Base-by-base conservation (phyloP, 352 stramenopile species). In the Globisporangium parvum region DNA sequence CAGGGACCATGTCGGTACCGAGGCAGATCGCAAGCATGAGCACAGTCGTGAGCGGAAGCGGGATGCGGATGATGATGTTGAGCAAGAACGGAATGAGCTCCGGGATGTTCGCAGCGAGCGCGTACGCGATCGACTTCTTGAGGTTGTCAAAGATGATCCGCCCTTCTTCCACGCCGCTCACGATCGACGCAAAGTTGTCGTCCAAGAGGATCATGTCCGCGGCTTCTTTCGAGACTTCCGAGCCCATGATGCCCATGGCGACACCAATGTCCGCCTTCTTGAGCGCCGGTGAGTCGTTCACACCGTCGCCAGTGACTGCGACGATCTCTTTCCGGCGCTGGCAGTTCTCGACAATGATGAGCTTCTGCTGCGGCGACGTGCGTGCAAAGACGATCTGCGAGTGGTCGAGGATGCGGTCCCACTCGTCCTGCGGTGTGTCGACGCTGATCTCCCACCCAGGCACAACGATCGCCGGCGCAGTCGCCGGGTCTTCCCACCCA, bases 121-220 rank as follows among this genome's bases (percentile, higher is more conserved):
- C 92, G 67, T 98, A 98, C 31, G 73, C 79, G 59, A 98, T 95
- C 24, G 77, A 95, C 59, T 97, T 97, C 66, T 98, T 97, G 35
- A 98, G 68, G 70, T 98, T 98, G 68, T 94, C 85, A 63, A 98
- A 98, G 55, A 98, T 97, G 44, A 96, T 77, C 28, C 96, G 86
- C 10, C 96, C 96, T 75, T 98, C 88, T 55, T 96, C 82, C 8
- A 99, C 91, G 57, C 93, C 96, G 35, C 66, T 76, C 49, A 98
- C 91, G 61, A 99, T 98, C 11, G 92, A 98, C 6, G 91, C 90
- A 71, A 99, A 99, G 78, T 98, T 98, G 73, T 99, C 95, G 80
- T 99, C 85, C 33, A 97, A 61, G 20, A 98, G 64, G 65, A 98
- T 96, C 88, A 98, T 97, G 57, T 98, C 89, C 28, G 95, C 91